Evolutionary conservation across 495 filamentous ascomycete species (phyloP).

Genomic region (Thermochaetoides thermophila): DNA sequence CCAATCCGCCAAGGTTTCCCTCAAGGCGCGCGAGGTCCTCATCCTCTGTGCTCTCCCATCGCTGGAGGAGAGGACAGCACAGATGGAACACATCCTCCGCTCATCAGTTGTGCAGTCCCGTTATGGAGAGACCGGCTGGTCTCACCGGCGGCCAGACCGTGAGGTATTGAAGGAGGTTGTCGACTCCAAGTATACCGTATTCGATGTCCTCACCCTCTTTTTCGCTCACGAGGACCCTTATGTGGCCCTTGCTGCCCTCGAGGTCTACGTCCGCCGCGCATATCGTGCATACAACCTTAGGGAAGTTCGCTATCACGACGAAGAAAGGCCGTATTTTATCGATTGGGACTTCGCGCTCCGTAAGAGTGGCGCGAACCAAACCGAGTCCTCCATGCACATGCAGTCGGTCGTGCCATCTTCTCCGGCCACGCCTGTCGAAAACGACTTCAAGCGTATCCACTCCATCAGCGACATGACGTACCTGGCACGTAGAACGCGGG

Average conservation of each 20-base stretch:
- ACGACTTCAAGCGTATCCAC: slow-evolving; percentile 62
- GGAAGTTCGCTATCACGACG: slow-evolving; percentile 69
- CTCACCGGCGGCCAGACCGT: slow-evolving; percentile 79
- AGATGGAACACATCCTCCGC: slow-evolving; percentile 98
- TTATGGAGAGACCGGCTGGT: slow-evolving; percentile 95
- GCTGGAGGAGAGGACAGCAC: slow-evolving; percentile 79
- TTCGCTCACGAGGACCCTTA: slow-evolving; percentile 87
- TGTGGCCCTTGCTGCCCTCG: slow-evolving; percentile 86
- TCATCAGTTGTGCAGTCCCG: slow-evolving; percentile 93
- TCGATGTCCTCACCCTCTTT: slow-evolving; percentile 88
- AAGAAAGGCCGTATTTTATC: slow-evolving; percentile 68
- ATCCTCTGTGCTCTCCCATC: slow-evolving; percentile 96
- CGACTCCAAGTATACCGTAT: slow-evolving; percentile 95
- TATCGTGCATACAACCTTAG: slow-evolving; percentile 91
- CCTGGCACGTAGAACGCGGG: slow-evolving; percentile 47
- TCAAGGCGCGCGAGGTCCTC: slow-evolving; percentile 91
- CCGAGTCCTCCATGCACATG: slow-evolving; percentile 69
- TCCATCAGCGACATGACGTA: slow-evolving; percentile 97
- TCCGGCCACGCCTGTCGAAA: slow-evolving; percentile 63
- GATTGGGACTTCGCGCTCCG: slow-evolving; percentile 92
- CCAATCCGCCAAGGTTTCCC: slow-evolving; percentile 81
- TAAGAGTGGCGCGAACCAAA: slow-evolving; percentile 79
- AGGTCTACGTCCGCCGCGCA: slow-evolving; percentile 90
- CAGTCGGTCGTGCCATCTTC: slow-evolving; percentile 65
- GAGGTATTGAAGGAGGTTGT: slow-evolving; percentile 90